Percentiles rank a stretch among this genome's conserved stretches.
Conservation (phyloP, 2,329 filamentous ascomycete species). For the Fusarium pseudocircinatum region DNA sequence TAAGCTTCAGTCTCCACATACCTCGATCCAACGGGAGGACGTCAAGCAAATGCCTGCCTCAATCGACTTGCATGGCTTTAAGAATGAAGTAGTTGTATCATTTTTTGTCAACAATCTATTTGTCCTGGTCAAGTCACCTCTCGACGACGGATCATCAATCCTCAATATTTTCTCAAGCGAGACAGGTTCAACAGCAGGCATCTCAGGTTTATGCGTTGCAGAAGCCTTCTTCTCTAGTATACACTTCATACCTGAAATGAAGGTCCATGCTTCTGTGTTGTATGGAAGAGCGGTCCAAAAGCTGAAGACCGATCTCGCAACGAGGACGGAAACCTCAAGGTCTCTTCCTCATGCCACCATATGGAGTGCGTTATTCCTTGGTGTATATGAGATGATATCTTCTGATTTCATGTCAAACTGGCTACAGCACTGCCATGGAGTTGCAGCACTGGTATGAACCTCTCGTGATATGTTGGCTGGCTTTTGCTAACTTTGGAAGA, state of each 20-base stretch:
- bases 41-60: background rate
- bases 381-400: conserved; percentile 1
- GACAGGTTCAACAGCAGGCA: background rate
- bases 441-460: background rate
- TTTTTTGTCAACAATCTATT: background rate
- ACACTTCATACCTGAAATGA: background rate
- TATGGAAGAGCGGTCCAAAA: background rate
- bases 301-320: background rate
- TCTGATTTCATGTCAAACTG: background rate
- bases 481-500: background rate
- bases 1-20: background rate
- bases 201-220: background rate
- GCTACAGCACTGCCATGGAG: background rate
- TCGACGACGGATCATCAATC: background rate
- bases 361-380: background rate
- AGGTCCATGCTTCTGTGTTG: background rate
- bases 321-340: background rate
- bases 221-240: background rate
- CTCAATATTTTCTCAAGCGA: background rate
- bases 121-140: background rate
- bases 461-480: too few relatives aligned
- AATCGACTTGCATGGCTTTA: background rate
- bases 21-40: background rate
- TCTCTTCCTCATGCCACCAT: background rate
- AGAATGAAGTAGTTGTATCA: background rate